Evolutionary conservation across 257 asterid genomes (phyloP).

Genomic region (Ocimum tenuiflorum): DNA sequence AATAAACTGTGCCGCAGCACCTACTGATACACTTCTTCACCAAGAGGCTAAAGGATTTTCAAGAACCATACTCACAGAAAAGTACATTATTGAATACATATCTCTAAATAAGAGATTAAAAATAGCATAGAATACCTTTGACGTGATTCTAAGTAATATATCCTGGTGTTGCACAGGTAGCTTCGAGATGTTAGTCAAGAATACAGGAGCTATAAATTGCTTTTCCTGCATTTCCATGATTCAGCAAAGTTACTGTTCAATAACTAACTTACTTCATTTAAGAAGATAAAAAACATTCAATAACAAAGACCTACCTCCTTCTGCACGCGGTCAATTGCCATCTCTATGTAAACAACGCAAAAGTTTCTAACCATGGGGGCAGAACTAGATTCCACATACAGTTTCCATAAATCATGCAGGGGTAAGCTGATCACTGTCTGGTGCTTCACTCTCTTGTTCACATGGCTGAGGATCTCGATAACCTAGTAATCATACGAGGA

Average conservation of each 20-base stretch:
- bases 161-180: constrained; percentile 88
- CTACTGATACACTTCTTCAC: not conserved
- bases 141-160: constrained; percentile 60
- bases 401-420: constrained; percentile 63
- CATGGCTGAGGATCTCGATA: constrained; percentile 83
- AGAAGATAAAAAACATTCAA: constrained; percentile 14
- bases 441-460: constrained; percentile 89
- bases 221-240: constrained; percentile 55
- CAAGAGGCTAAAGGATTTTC: constrained; percentile 10
- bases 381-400: constrained; percentile 62
- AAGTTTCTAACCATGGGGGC: constrained; percentile 84
- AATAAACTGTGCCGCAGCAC: not conserved
- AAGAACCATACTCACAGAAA: not conserved
- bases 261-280: not conserved
- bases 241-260: constrained; percentile 11
- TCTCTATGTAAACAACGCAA: constrained; percentile 82
- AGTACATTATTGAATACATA: not conserved
- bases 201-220: constrained; percentile 57
- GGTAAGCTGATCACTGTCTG: constrained; percentile 69
- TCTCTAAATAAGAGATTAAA: constrained; percentile 9
- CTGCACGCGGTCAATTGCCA: constrained; percentile 76
- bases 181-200: constrained; percentile 59
- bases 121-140: constrained; percentile 47
- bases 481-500: constrained; percentile 35
- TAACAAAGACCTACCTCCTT: constrained; percentile 51